Conservation (phyloP, 2,329 filamentous ascomycete species). For the Alternaria viburni region DNA sequence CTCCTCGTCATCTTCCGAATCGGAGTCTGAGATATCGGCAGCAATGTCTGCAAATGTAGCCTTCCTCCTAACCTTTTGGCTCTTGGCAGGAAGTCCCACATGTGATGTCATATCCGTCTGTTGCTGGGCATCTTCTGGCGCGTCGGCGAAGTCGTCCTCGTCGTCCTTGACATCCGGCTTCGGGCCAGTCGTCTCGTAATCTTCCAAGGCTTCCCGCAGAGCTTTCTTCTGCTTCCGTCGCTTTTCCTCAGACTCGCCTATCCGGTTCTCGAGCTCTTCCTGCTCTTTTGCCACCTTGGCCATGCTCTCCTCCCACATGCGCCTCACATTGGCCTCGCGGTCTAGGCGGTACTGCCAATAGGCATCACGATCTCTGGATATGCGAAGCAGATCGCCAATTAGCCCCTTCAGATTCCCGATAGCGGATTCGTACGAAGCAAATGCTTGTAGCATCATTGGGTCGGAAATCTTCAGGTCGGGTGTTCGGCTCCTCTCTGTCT, state of each 20-base stretch:
- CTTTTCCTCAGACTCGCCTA: conserved; percentile 90
- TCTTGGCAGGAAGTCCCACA: conserved; percentile 16
- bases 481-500: conserved; percentile 72
- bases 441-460: conserved; percentile 74
- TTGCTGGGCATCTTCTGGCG: conserved; percentile 46
- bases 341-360: conserved; percentile 97
- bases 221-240: conserved; percentile 87
- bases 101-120: conserved; percentile 23
- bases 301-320: conserved; percentile 99
- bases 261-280: conserved; percentile 83
- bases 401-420: conserved; percentile 86
- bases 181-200: conserved; percentile 42
- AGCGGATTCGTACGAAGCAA: conserved; percentile 86
- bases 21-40: conserved; percentile 70
- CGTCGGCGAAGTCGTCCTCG: conserved; percentile 43
- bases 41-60: conserved; percentile 72
- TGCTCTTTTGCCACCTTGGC: conserved; percentile 94
- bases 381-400: conserved; percentile 85
- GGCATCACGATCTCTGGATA: conserved; percentile 90
- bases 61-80: conserved; percentile 58
- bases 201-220: conserved; percentile 81
- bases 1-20: conserved; percentile 82
- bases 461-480: conserved; percentile 78
- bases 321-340: conserved; percentile 86
- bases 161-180: conserved; percentile 20